These are phyloP conservation scores for Saccharomyces hybrid DNA, from an alignment of 1,139 yeast species.

Conservation along the genomic window DNA sequence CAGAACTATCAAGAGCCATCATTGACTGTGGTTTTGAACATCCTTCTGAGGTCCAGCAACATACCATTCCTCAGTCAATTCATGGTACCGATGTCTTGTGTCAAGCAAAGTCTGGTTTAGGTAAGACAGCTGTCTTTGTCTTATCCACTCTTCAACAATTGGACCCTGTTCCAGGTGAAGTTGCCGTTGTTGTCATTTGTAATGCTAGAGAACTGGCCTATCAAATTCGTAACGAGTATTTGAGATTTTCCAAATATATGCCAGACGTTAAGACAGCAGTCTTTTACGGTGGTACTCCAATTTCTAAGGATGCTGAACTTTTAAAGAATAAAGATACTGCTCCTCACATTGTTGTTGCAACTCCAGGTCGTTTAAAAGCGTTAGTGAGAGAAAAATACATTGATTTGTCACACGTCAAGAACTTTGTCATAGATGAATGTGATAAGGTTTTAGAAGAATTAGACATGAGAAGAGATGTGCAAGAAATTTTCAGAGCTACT, in stretches of 20 bases:
- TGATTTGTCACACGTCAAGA: conserved; percentile 83
- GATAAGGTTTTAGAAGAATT: conserved; percentile 90
- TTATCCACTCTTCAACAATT: conserved; percentile 93
- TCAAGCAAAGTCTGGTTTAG: conserved; percentile 99
- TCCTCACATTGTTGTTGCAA: conserved; percentile 95
- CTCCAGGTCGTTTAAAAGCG: conserved; percentile 97
- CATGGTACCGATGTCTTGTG: conserved; percentile 96
- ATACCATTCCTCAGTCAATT: conserved; percentile 95
- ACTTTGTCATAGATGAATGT: conserved; percentile 96
- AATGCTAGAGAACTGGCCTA: conserved; percentile 98
- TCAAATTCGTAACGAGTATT: conserved; percentile 95
- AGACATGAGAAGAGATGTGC: conserved; percentile 98
- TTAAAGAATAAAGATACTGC: conserved; percentile 89
- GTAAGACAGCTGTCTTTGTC: conserved; percentile 98
- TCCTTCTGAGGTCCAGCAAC: conserved; percentile 99
- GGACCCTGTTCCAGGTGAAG: conserved; percentile 96
- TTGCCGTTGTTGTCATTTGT: conserved; percentile 88
- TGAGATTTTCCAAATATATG: conserved; percentile 96
- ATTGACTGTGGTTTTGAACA: conserved; percentile 99
- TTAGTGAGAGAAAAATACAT: conserved; percentile 85
- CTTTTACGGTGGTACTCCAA: conserved; percentile 93
- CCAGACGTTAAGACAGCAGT: conserved; percentile 97
- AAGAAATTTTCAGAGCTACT: conserved; percentile 94
- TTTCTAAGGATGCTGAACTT: conserved; percentile 77
- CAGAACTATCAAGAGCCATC: conserved; percentile 93